A percentile compares a stretch with the other conserved stretches of the same genome.
These are phyloP conservation scores for Colletotrichum echinochloae DNA, from an alignment of 2,329 filamentous ascomycete species.

Conservation along the genomic window DNA sequence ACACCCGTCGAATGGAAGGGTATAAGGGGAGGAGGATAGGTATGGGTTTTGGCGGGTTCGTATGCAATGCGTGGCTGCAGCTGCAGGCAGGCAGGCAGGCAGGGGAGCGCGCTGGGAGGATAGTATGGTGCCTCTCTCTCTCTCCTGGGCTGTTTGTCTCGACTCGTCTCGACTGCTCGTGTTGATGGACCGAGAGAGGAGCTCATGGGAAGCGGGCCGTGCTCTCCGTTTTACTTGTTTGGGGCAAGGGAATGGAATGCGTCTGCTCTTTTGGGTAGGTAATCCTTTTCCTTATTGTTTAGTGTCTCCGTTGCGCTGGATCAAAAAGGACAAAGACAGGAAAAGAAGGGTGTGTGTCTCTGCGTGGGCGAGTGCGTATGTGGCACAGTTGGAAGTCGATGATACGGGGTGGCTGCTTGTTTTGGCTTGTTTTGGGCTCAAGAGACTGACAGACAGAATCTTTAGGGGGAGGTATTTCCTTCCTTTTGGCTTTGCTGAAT, in stretches of 20 bases:
- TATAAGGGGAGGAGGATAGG: slow-evolving; percentile 4
- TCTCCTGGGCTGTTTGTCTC: slow-evolving; percentile 22
- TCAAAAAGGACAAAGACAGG: slow-evolving; percentile 7
- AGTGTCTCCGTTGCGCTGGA: slow-evolving; percentile 16
- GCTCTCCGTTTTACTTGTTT: slow-evolving; percentile 13
- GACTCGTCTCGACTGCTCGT: slow-evolving; percentile 36
- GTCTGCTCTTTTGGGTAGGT: background rate
- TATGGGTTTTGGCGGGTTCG: slow-evolving; percentile 14
- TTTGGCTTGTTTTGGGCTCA: slow-evolving; percentile 23
- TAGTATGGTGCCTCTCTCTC: slow-evolving; percentile 12
- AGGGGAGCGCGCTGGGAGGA: slow-evolving; percentile 25
- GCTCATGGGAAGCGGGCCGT: slow-evolving; percentile 28
- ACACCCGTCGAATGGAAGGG: background rate
- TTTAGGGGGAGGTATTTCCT: background rate
- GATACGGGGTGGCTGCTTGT: too few species aligned
- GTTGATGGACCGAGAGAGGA: slow-evolving; percentile 28
- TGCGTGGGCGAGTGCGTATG: background rate
- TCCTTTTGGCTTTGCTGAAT: slow-evolving; percentile 14
- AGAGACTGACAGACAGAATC: background rate
- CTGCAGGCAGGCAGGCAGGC: slow-evolving; percentile 12
- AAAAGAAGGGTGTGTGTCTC: background rate
- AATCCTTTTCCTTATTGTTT: background rate
- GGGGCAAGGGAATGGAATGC: background rate
- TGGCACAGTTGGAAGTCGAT: background rate
- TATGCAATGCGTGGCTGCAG: slow-evolving; percentile 8